Evolutionary conservation across 306 rosid species (phyloP).

Genomic region (Oemleria cerasiformis): DNA sequence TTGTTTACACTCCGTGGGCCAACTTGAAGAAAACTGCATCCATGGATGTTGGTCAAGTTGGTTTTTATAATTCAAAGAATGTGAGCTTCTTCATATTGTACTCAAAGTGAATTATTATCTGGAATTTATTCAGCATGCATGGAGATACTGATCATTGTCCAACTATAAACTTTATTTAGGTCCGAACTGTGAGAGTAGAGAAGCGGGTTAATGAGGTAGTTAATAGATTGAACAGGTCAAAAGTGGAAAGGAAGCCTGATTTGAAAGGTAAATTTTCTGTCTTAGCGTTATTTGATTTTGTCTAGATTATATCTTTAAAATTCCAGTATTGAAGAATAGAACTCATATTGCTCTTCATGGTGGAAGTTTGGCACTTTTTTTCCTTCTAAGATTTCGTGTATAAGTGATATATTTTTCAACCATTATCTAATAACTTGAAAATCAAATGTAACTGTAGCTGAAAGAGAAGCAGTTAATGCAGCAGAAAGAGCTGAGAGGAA

Average conservation of each 20-base stretch:
- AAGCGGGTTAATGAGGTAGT: constrained; percentile 87
- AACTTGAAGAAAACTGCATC: constrained; percentile 96
- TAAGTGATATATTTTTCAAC: too few species aligned
- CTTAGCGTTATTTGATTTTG: constrained; percentile 14
- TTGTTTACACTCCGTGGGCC: constrained; percentile 97
- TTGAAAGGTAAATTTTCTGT: constrained; percentile 63
- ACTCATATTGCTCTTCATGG: neutral
- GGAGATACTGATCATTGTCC: constrained; percentile 24
- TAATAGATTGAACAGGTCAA: constrained; percentile 83
- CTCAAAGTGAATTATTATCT: constrained; percentile 4
- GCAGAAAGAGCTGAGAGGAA: constrained; percentile 96
- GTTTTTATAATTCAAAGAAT: constrained; percentile 77
- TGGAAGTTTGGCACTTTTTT: neutral
- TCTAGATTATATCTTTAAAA: neutral
- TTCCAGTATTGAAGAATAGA: neutral
- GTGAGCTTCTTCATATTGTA: constrained; percentile 35
- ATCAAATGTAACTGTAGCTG: constrained; percentile 53
- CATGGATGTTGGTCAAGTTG: constrained; percentile 99
- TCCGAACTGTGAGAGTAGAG: constrained; percentile 86
- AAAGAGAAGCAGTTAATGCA: constrained; percentile 87
- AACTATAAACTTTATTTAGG: constrained; percentile 43
- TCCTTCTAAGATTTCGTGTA: neutral
- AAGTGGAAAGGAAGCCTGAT: constrained; percentile 92
- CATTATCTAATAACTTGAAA: neutral
- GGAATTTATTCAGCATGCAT: constrained; percentile 13